A percentile compares a stretch with the other conserved stretches of the same genome.
Evolutionary conservation across 1,139 yeast species (phyloP).

Genomic region (Debaryomycetaceae sp.): DNA sequence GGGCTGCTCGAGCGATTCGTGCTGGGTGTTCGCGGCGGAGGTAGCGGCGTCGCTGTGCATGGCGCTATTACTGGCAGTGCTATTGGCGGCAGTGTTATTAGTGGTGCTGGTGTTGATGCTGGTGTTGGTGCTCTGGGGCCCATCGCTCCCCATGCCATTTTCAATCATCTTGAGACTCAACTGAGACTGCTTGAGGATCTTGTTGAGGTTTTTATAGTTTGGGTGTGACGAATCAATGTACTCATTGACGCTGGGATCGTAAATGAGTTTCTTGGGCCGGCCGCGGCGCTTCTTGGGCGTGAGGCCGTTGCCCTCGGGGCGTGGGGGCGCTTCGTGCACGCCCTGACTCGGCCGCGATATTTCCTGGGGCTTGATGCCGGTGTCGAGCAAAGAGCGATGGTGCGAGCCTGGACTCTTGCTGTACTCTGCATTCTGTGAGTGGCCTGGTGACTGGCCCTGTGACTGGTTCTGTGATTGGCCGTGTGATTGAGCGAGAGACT

Average conservation of each 20-base stretch:
- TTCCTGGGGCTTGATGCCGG: too few species aligned
- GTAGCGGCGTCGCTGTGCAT: constrained; percentile 1
- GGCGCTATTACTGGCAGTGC: background rate
- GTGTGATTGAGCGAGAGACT: constrained; percentile 1
- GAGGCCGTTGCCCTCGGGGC: too few species aligned
- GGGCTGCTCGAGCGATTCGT: background rate
- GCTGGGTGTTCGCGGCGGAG: constrained; percentile 2
- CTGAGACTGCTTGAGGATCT: constrained; percentile 18
- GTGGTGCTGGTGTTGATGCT: background rate
- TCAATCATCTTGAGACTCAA: constrained; percentile 4
- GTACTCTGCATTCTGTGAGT: constrained; percentile 3
- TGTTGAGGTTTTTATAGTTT: constrained; percentile 29
- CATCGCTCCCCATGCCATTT: too few species aligned
- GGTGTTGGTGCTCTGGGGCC: too few species aligned
- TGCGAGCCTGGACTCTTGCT: too few species aligned
- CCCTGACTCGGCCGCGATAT: too few species aligned
- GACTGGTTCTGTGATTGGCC: constrained; percentile 1
- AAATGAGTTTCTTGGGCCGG: constrained; percentile 32
- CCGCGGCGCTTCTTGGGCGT: constrained; percentile 37
- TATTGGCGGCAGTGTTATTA: background rate
- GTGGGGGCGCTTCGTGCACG: too few species aligned
- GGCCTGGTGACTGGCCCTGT: constrained; percentile 1
- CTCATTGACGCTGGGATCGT: constrained; percentile 31
- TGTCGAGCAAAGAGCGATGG: too few species aligned
- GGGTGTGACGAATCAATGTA: constrained; percentile 36